Percentiles rank a stretch among this genome's conserved stretches.
phyloP scores from a whole-genome alignment of 164 flowering plant species.

The Vitis rupestris region DNA sequence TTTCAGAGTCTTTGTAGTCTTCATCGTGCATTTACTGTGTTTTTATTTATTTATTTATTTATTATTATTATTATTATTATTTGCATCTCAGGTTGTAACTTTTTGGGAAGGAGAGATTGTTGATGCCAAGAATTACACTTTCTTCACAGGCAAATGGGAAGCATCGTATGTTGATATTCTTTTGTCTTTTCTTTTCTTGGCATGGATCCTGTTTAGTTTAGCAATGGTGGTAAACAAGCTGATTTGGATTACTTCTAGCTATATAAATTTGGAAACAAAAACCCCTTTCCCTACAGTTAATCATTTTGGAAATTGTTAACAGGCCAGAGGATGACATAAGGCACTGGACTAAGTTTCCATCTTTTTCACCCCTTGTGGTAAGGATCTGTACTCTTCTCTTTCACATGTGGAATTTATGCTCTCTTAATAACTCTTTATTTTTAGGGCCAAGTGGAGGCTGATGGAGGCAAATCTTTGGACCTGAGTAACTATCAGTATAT shows the following conservation, averaged over 20 bases:
- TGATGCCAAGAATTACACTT: constrained; percentile 87
- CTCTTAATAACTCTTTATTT: constrained; percentile 14
- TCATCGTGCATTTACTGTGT: constrained; percentile 1
- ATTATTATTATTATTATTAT: no score
- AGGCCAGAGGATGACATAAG: constrained; percentile 84
- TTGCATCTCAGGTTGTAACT: constrained; percentile 71
- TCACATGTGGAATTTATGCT: neutral
- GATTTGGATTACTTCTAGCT: constrained; percentile 1
- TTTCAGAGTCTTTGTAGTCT: neutral
- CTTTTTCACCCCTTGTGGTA: constrained; percentile 68
- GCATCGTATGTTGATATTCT: constrained; percentile 60
- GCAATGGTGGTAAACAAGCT: neutral
- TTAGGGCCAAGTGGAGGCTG: constrained; percentile 77
- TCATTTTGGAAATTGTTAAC: constrained; percentile 13
- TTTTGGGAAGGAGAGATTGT: constrained; percentile 99
- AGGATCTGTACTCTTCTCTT: constrained; percentile 8
- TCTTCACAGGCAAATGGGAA: constrained; percentile 97
- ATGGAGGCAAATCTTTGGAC: constrained; percentile 89
- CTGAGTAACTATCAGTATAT: constrained; percentile 75
- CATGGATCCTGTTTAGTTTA: constrained; percentile 2
- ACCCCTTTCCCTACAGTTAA: neutral
- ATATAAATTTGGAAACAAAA: constrained; percentile 1
- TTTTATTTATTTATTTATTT: neutral
- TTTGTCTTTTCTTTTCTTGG: neutral
- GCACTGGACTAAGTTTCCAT: constrained; percentile 92